A percentile compares a stretch with the other conserved stretches of the same genome.
These are phyloP conservation scores for Erodium maritimum DNA, from an alignment of 345 rosid genomes.

Conservation along the genomic window DNA sequence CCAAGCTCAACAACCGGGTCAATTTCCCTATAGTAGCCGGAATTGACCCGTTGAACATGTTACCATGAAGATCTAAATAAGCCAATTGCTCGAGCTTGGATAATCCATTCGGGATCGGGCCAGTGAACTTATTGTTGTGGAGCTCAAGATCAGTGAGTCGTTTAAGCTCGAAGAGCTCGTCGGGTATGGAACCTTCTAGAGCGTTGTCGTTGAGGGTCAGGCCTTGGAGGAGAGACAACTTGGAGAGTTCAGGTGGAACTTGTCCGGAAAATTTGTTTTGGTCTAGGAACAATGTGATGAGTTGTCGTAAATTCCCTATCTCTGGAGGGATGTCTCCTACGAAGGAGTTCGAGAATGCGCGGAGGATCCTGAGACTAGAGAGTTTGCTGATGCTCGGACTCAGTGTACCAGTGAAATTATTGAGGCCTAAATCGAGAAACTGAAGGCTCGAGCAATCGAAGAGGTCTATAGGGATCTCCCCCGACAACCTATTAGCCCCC, in stretches of 20 bases:
- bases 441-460: constrained; percentile 50
- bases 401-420: constrained; percentile 47
- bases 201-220: constrained; percentile 33
- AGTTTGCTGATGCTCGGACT: constrained; percentile 53
- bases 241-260: constrained; percentile 51
- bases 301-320: constrained; percentile 47
- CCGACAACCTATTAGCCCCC: constrained; percentile 34
- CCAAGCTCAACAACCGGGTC: constrained; percentile 33
- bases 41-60: constrained; percentile 60
- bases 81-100: constrained; percentile 53
- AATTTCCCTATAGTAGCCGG: constrained; percentile 45
- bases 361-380: constrained; percentile 29
- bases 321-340: constrained; percentile 50
- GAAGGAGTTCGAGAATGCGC: constrained; percentile 35
- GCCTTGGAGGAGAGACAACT: constrained; percentile 58
- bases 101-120: constrained; percentile 38
- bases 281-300: constrained; percentile 30
- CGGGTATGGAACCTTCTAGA: constrained; percentile 52
- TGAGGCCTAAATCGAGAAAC: constrained; percentile 21
- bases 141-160: constrained; percentile 39
- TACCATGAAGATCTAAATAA: constrained; percentile 38
- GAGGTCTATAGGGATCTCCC: constrained; percentile 70
- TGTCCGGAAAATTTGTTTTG: constrained; percentile 47
- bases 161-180: constrained; percentile 37
- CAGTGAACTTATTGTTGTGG: constrained; percentile 48